Percentiles rank a stretch among this genome's conserved stretches.
Evolutionary conservation across 495 filamentous ascomycete genomes (phyloP).

Genomic region (Podospora pseudoanserina): DNA sequence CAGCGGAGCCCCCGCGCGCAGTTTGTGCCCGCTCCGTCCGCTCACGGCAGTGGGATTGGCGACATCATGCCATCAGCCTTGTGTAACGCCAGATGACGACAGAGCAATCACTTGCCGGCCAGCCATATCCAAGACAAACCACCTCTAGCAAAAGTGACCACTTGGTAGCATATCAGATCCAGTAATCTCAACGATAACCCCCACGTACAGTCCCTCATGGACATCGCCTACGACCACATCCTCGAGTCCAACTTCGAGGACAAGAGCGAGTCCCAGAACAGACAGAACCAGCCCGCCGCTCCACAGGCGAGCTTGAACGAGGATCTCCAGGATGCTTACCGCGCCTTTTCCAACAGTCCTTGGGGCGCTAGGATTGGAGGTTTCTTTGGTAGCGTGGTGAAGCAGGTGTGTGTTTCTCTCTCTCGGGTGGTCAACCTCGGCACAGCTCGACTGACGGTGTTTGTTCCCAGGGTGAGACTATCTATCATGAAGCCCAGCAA

Average conservation of each 20-base stretch:
- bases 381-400: constrained; percentile 83
- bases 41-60: constrained; percentile 9
- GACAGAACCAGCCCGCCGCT: constrained; percentile 42
- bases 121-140: constrained; percentile 1
- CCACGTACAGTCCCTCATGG: constrained; percentile 57
- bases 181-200: background rate
- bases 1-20: background rate
- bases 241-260: constrained; percentile 76
- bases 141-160: background rate
- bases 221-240: constrained; percentile 96
- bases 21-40: constrained; percentile 2
- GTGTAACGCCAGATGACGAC: constrained; percentile 7
- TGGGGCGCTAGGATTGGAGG: constrained; percentile 89
- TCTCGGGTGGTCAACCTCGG: background rate
- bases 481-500: constrained; percentile 78
- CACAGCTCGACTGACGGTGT: background rate
- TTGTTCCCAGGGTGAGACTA: constrained; percentile 64
- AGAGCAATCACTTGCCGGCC: background rate
- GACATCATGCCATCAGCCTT: constrained; percentile 20
- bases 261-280: constrained; percentile 40
- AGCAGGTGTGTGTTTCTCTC: constrained; percentile 55
- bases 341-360: constrained; percentile 81
- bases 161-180: background rate
- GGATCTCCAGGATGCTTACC: constrained; percentile 93
- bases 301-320: constrained; percentile 65